Evolutionary conservation across 2,329 filamentous ascomycete genomes (phyloP), one percentile per base, ranked within the genome.

Genomic region (Botryotinia convoluta): DNA sequence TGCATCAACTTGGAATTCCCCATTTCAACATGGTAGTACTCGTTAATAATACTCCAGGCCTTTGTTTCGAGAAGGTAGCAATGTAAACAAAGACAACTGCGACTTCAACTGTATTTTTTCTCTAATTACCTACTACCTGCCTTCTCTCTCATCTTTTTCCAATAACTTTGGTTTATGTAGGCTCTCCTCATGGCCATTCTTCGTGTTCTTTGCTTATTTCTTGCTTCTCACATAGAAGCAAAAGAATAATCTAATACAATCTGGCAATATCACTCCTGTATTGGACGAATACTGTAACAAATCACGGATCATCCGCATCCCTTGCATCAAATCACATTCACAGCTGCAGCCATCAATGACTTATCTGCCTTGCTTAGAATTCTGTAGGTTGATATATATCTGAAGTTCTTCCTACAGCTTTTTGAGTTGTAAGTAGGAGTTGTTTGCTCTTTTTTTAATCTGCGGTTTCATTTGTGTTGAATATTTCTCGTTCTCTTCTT

Each of bases 21-120:
- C 6, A 16, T 16, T 54, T 29, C 2, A 18, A 54, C 1, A 29
- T 29, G 2, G 26, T 0, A 1, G 1, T 16, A 3, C 12, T 29
- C n/a, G n/a, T n/a, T n/a, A n/a, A n/a, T n/a, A n/a, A n/a, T n/a
- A n/a, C n/a, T n/a, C n/a, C n/a, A n/a, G n/a, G n/a, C n/a, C n/a
- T n/a, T n/a, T n/a, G n/a, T n/a, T n/a, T n/a, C n/a, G n/a, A n/a
- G 32, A 61, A 26, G 22, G 12, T 37, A n/a, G 0, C 10, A 7
- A 12, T 12, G 57, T 29, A 22, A 59, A 14, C 10, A 14, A 7
- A 61, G 29, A 22, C 32, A 37, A 61, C 20, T 14, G 12, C 32
- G 10, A 26, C 20, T 26, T 61, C 20, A 61, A 60, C 9, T 35
- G 20, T 3, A 7, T 4, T 20, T 22, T 26, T 37, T 14, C 20